phyloP scores from a whole-genome alignment of 139 green algal species.

The Chlorella sp. region DNA sequence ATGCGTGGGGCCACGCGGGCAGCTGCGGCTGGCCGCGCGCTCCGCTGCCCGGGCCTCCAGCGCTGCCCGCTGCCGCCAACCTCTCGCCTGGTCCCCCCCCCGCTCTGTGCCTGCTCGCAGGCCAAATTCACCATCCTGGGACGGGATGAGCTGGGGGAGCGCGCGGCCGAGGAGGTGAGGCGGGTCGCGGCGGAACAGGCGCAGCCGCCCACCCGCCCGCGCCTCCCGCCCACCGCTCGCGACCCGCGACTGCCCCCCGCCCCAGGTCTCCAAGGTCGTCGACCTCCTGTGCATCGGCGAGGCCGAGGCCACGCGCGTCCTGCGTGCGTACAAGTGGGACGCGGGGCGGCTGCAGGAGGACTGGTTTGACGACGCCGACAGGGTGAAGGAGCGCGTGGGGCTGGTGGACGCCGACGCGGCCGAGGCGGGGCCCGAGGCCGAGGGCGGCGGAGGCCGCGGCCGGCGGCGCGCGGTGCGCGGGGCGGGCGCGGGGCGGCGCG shows the following conservation, averaged over 20 bases:
- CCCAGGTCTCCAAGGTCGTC: constrained; percentile 1
- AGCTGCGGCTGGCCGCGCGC: no score
- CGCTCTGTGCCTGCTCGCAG: neutral
- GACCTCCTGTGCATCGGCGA: constrained; percentile 62
- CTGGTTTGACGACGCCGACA: constrained; percentile 87
- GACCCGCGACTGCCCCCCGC: neutral
- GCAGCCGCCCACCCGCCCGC: neutral
- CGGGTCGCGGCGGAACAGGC: neutral
- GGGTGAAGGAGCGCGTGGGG: constrained; percentile 68
- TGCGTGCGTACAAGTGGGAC: constrained; percentile 83
- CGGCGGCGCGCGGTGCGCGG: no score
- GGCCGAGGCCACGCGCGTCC: constrained; percentile 64
- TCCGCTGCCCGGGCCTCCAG: no score
- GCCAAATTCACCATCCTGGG: neutral
- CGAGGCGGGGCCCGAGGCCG: no score
- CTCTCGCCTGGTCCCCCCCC: neutral
- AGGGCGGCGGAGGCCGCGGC: no score
- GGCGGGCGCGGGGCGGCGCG: no score
- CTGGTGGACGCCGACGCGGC: constrained; percentile 69
- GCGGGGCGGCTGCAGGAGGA: constrained; percentile 59
- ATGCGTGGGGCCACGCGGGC: no score
- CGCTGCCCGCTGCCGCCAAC: no score
- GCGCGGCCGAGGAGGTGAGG: neutral
- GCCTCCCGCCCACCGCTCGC: neutral
- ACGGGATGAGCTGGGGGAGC: neutral